Base-by-base conservation (phyloP, 352 stramenopile genomes). In the Globisporangium solare region DNA sequence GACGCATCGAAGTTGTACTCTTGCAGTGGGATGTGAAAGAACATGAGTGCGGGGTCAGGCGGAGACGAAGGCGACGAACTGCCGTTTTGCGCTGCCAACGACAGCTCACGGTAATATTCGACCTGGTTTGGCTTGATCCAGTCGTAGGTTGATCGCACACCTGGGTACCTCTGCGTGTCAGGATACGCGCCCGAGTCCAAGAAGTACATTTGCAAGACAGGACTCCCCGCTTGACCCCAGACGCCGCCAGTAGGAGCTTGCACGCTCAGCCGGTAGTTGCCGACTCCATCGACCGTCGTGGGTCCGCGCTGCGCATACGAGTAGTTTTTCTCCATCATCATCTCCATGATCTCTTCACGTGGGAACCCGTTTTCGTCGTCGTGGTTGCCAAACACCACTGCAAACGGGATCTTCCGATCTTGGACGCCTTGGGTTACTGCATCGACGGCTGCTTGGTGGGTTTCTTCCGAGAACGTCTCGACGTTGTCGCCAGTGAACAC, bases 191-290 rank as follows among this genome's bases (percentile, higher is more conserved):
- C 60, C 4, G 74, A 88, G 51, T 89, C 79, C 18, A 89, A 57
- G 49, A 89, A 88, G 66, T 89, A 89, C 76, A 89, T 83, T 35
- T 72, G 74, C 37, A 88, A 83, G 2, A 85, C 74, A 13, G 60
- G 71, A 0, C 42, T 50, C 0, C 71, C 67, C 14, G 56, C 31
- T 0, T 52, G 10, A 0, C 76, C 74, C 76, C 79, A 84, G 0
- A 68, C 27, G 6, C 74, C 78, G 31, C 64, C 54, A 0, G 40
- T 27, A 6, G 78, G 78, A 32, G 75, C 75, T 8, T 76, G 50
- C 3, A 88, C 52, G 35, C 67, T 71, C 12, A 90, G 53, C 43
- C 83, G 64, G 56, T 86, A 90, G 67, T 90, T 88, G 40, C 77
- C 77, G 6, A 86, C 77, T 20, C 77, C 80, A 3, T 70, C 73